These are phyloP conservation scores for Jaenimonas drosophilae DNA, from an alignment of 208 protist species.

Conservation along the genomic window DNA sequence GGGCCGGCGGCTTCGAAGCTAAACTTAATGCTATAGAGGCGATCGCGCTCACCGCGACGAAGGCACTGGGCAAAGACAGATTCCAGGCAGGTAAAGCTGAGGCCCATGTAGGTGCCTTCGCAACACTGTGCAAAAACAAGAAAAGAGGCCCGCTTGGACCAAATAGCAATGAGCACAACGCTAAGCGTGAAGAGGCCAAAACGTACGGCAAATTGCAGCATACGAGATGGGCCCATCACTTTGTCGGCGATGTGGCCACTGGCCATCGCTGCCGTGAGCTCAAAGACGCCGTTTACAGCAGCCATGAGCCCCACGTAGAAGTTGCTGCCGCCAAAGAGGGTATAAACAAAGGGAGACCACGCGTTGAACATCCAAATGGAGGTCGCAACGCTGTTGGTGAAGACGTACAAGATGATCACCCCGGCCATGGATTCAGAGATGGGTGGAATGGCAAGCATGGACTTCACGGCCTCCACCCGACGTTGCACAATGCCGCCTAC, in stretches of 20 bases:
- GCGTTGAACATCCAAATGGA: slow-evolving; percentile 73
- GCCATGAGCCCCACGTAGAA: slow-evolving; percentile 48
- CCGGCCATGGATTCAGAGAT: slow-evolving; percentile 35
- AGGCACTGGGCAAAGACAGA: slow-evolving; percentile 64
- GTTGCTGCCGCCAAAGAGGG: slow-evolving; percentile 41
- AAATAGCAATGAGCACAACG: slow-evolving; percentile 23
- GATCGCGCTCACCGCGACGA: slow-evolving; percentile 40
- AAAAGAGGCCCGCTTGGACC: slow-evolving; percentile 15
- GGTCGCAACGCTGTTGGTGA: slow-evolving; percentile 56
- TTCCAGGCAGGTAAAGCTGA: slow-evolving; percentile 54
- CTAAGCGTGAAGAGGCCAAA: slow-evolving; percentile 33
- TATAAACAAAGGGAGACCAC: slow-evolving; percentile 56
- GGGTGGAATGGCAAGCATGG: slow-evolving; percentile 7
- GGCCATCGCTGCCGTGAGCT: slow-evolving; percentile 31
- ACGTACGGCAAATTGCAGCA: slow-evolving; percentile 28
- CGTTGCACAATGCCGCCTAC: neutral
- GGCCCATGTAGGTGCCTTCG: slow-evolving; percentile 53
- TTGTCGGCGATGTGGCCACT: slow-evolving; percentile 47
- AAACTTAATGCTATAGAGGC: slow-evolving; percentile 63
- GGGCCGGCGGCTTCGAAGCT: slow-evolving; percentile 43
- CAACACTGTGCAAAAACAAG: slow-evolving; percentile 41
- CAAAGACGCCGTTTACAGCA: slow-evolving; percentile 43
- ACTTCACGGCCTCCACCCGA: slow-evolving; percentile 1
- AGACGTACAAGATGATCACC: slow-evolving; percentile 55
- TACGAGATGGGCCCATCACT: slow-evolving; percentile 37